Evolutionary conservation across 352 stramenopile genomes (phyloP).

Genomic region (Globisporangium recalcitrans): DNA sequence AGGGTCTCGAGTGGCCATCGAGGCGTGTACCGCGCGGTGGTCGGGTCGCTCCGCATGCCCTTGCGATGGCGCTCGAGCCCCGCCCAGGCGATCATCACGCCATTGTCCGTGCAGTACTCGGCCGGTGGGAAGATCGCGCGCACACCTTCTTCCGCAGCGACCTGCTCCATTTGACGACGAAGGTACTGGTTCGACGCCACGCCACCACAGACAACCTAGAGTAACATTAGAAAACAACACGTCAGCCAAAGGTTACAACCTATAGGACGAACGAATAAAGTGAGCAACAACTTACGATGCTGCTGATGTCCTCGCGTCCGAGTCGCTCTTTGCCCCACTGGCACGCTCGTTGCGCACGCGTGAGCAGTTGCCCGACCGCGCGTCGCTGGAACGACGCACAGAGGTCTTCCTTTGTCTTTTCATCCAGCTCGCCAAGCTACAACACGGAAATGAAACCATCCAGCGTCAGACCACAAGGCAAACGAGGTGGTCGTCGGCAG

Average conservation of each 20-base stretch:
- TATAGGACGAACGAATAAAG: background rate
- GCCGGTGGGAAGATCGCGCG: constrained; percentile 47
- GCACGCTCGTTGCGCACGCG: constrained; percentile 86
- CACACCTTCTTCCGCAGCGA: constrained; percentile 46
- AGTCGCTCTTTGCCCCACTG: constrained; percentile 63
- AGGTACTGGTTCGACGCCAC: constrained; percentile 97
- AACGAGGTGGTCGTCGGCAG: background rate
- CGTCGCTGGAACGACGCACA: constrained; percentile 91
- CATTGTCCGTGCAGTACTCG: constrained; percentile 98
- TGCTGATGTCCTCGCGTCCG: constrained; percentile 36
- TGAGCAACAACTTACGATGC: constrained; percentile 50
- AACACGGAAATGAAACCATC: constrained; percentile 18
- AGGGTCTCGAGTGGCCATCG: constrained; percentile 74
- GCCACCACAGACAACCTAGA: constrained; percentile 92
- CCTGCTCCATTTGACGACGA: constrained; percentile 70
- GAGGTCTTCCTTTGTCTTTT: constrained; percentile 78
- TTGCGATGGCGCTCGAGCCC: constrained; percentile 63
- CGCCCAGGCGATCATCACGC: constrained; percentile 95
- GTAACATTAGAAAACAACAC: background rate
- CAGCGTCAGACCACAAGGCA: background rate
- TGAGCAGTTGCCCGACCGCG: constrained; percentile 54
- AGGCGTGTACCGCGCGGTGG: constrained; percentile 54
- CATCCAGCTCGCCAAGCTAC: constrained; percentile 44
- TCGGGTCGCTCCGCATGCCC: constrained; percentile 53
- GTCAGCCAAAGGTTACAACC: background rate